Percentiles rank a stretch among this genome's conserved stretches.
Evolutionary conservation across 441 rosid species (phyloP).

Genomic region (Erysimum pusillum): DNA sequence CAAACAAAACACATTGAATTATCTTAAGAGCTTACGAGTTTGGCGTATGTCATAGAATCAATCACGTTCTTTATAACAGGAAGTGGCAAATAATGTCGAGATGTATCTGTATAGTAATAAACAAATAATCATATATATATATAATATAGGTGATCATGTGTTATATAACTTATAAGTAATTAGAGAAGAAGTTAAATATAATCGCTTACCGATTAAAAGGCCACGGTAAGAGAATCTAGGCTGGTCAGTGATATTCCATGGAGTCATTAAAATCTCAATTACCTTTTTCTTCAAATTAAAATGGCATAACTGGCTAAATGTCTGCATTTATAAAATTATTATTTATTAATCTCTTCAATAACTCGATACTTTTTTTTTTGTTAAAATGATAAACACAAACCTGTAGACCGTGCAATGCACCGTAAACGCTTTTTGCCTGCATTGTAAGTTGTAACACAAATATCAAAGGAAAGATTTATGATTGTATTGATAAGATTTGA

Average conservation of each 20-base stretch:
- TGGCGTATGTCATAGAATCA: conserved; percentile 75
- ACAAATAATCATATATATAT: not conserved
- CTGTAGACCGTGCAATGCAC: conserved; percentile 81
- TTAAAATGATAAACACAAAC: conserved; percentile 44
- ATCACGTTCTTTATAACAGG: conserved; percentile 70
- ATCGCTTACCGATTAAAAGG: conserved; percentile 67
- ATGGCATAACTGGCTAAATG: conserved; percentile 76
- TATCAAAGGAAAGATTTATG: conserved; percentile 3
- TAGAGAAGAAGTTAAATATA: not conserved
- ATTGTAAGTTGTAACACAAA: conserved; percentile 36
- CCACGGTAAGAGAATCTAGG: conserved; percentile 81
- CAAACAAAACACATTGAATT: not conserved
- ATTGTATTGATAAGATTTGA: not conserved
- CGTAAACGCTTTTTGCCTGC: conserved; percentile 74
- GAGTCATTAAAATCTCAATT: conserved; percentile 60
- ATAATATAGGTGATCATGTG: too few species aligned
- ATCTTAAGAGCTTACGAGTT: conserved; percentile 58
- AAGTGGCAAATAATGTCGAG: conserved; percentile 76
- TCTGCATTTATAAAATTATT: conserved; percentile 49
- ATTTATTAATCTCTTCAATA: not conserved
- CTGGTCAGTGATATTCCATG: conserved; percentile 67
- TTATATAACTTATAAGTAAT: not conserved
- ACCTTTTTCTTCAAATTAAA: conserved; percentile 55
- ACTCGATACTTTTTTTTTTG: not conserved
- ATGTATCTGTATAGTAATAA: conserved; percentile 66